Evolutionary conservation across 75 land plant species (phyloP).

Genomic region (Pseudotsuga menziesii): DNA sequence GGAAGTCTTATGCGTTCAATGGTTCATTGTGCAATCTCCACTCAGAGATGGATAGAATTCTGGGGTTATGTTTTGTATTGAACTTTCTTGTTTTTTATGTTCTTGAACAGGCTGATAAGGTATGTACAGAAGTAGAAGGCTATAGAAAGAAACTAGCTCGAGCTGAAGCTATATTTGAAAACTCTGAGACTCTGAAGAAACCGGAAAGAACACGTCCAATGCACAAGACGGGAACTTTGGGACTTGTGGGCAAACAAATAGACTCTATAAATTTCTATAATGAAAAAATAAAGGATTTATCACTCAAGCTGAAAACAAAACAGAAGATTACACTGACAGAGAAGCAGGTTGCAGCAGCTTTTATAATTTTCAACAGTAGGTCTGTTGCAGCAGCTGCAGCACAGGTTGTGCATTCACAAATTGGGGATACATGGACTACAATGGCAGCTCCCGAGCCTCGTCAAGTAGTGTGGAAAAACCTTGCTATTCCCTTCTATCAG

Average conservation of each 20-base stretch:
- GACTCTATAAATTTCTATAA: slow-evolving; percentile 69
- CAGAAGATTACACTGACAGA: slow-evolving; percentile 48
- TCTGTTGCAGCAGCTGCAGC: slow-evolving; percentile 68
- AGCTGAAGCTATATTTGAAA: slow-evolving; percentile 56
- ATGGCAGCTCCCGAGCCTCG: slow-evolving; percentile 84
- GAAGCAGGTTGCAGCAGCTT: slow-evolving; percentile 59
- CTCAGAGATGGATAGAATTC: not conserved
- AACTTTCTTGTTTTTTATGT: not conserved
- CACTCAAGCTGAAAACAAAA: slow-evolving; percentile 44
- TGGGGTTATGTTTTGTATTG: not conserved
- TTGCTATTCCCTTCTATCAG: slow-evolving; percentile 31
- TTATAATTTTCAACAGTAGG: slow-evolving; percentile 70
- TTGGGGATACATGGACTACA: slow-evolving; percentile 61
- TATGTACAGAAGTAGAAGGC: slow-evolving; percentile 56
- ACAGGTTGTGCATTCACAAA: slow-evolving; percentile 62
- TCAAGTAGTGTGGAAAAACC: slow-evolving; percentile 66
- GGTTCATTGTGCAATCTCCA: not conserved
- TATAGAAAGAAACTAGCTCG: slow-evolving; percentile 66
- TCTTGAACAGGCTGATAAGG: slow-evolving; percentile 45
- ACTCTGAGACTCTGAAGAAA: slow-evolving; percentile 34
- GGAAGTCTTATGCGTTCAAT: not conserved
- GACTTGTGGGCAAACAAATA: slow-evolving; percentile 63
- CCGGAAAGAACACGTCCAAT: slow-evolving; percentile 63
- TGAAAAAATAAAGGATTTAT: slow-evolving; percentile 54
- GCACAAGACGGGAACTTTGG: slow-evolving; percentile 61